phyloP scores from a whole-genome alignment of 2,329 filamentous ascomycete species.

The Sporothrix schenckii region DNA sequence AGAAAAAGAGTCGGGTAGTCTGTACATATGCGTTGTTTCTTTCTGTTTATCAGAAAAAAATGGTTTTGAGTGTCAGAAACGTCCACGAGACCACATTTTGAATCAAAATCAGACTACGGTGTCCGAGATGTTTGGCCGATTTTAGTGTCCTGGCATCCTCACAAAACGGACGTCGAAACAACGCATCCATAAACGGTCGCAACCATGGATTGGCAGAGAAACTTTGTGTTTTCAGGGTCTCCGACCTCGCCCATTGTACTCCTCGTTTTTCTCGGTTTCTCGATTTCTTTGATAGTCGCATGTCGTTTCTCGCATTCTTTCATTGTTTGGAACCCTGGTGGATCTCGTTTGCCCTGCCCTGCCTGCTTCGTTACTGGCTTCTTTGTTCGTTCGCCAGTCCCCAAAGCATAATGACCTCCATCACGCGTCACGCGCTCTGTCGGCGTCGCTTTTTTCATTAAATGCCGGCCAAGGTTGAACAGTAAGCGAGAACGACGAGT shows the following conservation, averaged over 20 bases:
- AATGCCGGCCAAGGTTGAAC: neutral
- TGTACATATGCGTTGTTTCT: conserved; percentile 17
- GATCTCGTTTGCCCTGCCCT: neutral
- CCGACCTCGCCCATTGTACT: neutral
- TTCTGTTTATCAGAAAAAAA: neutral
- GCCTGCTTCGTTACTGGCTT: neutral
- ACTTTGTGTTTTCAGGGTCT: neutral
- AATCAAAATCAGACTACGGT: too few species aligned
- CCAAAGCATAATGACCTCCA: neutral
- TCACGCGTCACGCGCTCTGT: conserved; percentile 2
- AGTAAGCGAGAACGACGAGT: conserved; percentile 20
- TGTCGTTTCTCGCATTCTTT: conserved; percentile 12
- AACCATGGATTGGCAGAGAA: neutral
- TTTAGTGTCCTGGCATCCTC: too few species aligned
- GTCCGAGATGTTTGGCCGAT: too few species aligned
- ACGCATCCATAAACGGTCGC: neutral
- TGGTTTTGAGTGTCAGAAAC: conserved; percentile 2
- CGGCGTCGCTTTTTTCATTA: conserved; percentile 9
- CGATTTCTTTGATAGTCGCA: neutral
- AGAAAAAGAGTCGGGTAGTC: conserved; percentile 11
- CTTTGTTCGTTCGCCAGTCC: conserved; percentile 11
- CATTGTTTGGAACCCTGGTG: neutral
- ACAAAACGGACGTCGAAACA: neutral
- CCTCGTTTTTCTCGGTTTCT: neutral
- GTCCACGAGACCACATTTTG: conserved; percentile 8